These are phyloP conservation scores for Microthyrium microscopicum DNA, from an alignment of 2,329 filamentous ascomycete species.

Conservation along the genomic window DNA sequence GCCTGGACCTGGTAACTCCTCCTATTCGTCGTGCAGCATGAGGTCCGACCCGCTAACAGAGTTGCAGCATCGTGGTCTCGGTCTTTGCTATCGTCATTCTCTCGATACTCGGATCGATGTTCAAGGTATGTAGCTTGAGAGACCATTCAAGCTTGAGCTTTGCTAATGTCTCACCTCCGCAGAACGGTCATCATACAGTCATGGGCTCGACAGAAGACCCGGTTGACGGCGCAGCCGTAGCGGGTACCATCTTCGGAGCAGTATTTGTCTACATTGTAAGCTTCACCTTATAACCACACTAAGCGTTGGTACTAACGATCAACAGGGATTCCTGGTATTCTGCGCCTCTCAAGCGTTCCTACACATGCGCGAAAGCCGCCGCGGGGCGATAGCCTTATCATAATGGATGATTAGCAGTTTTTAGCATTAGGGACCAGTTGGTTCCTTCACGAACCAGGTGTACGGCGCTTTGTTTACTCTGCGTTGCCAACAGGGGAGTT, in stretches of 20 bases:
- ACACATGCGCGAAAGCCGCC: constrained; percentile 65
- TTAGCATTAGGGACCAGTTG: no score
- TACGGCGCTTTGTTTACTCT: no score
- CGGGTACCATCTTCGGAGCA: constrained; percentile 70
- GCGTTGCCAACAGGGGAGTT: neutral
- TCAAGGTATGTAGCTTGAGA: constrained; percentile 51
- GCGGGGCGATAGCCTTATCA: constrained; percentile 66
- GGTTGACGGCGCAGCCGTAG: constrained; percentile 59
- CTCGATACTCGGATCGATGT: constrained; percentile 52
- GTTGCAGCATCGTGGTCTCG: constrained; percentile 50
- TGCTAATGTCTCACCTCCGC: constrained; percentile 7
- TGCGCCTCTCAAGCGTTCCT: constrained; percentile 80
- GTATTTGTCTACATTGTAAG: constrained; percentile 80
- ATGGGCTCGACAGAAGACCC: constrained; percentile 57
- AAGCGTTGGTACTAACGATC: neutral
- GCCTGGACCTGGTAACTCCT: constrained; percentile 79
- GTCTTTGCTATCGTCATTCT: constrained; percentile 49
- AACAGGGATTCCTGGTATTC: constrained; percentile 74
- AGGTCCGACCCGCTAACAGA: constrained; percentile 35
- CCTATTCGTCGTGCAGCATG: neutral
- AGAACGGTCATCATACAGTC: constrained; percentile 63
- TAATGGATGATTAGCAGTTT: constrained; percentile 14
- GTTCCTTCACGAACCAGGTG: no score
- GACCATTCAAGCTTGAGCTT: neutral
- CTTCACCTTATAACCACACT: constrained; percentile 13